These are phyloP conservation scores for Coelastrella sp. DNA, from an alignment of 139 green algal genomes.

Conservation along the genomic window DNA sequence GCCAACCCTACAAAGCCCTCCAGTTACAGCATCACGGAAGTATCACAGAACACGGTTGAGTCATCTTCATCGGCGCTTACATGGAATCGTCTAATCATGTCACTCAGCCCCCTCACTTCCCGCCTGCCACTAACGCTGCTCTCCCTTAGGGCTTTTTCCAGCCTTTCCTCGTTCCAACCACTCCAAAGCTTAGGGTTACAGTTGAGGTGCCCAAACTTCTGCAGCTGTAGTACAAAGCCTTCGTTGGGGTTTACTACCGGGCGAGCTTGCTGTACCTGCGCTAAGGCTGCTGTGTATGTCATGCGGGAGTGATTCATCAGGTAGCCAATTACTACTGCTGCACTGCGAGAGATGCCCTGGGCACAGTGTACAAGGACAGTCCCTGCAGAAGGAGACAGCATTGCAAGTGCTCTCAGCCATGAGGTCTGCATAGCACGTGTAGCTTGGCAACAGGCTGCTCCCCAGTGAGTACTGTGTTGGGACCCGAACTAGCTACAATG, in stretches of 20 bases:
- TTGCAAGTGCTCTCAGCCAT: not conserved
- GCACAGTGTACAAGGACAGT: slow-evolving; percentile 77
- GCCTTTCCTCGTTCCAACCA: slow-evolving; percentile 16
- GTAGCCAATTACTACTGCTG: slow-evolving; percentile 88
- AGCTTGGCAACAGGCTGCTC: too few relatives aligned
- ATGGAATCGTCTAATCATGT: slow-evolving; percentile 5
- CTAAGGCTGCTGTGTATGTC: slow-evolving; percentile 73
- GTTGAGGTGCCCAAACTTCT: slow-evolving; percentile 45
- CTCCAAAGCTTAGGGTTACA: slow-evolving; percentile 37
- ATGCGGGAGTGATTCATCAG: slow-evolving; percentile 85
- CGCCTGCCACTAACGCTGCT: not conserved
- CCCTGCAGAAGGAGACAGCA: slow-evolving; percentile 4
- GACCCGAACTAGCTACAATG: not conserved
- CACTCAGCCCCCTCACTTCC: not conserved
- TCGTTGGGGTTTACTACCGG: slow-evolving; percentile 57
- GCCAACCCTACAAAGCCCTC: not conserved
- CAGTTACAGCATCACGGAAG: not conserved
- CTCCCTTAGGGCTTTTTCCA: slow-evolving; percentile 1
- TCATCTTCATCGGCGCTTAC: not conserved
- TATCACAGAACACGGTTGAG: not conserved
- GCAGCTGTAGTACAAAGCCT: slow-evolving; percentile 62
- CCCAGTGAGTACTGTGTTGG: not conserved
- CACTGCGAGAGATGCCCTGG: slow-evolving; percentile 90
- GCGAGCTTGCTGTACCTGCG: slow-evolving; percentile 43
- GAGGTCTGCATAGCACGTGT: too few relatives aligned